These are phyloP conservation scores for Coniochaeta ligniaria DNA, from an alignment of 2,329 filamentous ascomycete species.

Conservation along the genomic window DNA sequence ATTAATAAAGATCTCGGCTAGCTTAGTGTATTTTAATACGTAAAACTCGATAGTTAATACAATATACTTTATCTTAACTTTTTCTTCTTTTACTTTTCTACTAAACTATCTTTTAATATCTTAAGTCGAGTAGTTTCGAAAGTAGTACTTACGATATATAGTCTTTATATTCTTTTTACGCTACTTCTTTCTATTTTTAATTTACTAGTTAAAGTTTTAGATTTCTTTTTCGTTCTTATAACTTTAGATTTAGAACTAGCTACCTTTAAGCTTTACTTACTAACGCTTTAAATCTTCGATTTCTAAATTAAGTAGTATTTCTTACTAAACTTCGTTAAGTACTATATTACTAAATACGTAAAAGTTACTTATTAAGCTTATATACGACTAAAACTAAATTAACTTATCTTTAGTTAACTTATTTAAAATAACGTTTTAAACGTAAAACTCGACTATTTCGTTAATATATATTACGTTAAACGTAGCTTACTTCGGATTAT, in stretches of 20 bases:
- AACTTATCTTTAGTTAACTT: no score
- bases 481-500: constrained; percentile 16
- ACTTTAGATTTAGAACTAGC: constrained; percentile 3
- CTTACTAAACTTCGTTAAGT: constrained; percentile 2
- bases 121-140: no score
- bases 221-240: constrained; percentile 2
- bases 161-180: no score
- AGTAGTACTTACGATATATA: no score
- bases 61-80: no score
- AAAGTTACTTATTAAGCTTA: not conserved
- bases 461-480: constrained; percentile 19
- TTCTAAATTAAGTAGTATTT: not conserved
- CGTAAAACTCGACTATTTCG: constrained; percentile 4
- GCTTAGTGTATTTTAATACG: no score
- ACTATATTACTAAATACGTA: constrained; percentile 2
- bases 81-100: no score
- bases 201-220: not conserved
- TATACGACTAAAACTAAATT: not conserved
- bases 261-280: not conserved
- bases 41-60: no score
- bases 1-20: no score
- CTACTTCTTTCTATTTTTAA: no score
- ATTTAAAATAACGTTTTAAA: not conserved
- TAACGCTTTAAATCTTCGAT: no score
- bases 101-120: no score